Percentiles rank a stretch among this genome's conserved stretches.
Evolutionary conservation across 2,329 filamentous ascomycete genomes (phyloP).

Genomic region (Drechslerella stenobrocha): DNA sequence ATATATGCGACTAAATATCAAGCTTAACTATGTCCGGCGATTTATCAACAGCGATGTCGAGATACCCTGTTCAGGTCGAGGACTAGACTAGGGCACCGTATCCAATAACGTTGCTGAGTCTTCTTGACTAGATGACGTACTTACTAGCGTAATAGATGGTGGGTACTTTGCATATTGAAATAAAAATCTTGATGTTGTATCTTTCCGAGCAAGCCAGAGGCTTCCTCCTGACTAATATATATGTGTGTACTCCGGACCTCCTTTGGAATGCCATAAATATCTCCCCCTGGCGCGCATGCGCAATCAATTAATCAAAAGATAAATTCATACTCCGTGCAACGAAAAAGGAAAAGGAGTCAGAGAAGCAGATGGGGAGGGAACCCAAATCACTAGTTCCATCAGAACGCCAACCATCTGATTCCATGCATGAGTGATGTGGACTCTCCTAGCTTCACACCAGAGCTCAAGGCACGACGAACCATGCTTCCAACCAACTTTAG

Average conservation of each 20-base stretch:
- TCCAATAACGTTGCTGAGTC: constrained; percentile 33
- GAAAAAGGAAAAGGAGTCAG: background rate
- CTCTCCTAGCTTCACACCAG: constrained; percentile 33
- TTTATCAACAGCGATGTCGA: constrained; percentile 38
- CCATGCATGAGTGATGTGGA: constrained; percentile 47
- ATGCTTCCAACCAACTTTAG: constrained; percentile 39
- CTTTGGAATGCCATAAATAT: too few relatives aligned
- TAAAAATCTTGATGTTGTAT: constrained; percentile 46
- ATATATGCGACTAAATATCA: constrained; percentile 46
- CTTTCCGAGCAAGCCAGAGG: constrained; percentile 37
- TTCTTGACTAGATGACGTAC: constrained; percentile 43
- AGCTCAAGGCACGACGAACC: constrained; percentile 47
- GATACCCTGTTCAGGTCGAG: constrained; percentile 28
- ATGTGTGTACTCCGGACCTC: background rate
- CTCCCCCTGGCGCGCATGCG: too few relatives aligned
- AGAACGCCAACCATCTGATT: constrained; percentile 46
- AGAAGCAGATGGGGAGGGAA: background rate
- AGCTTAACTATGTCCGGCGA: constrained; percentile 48
- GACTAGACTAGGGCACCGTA: constrained; percentile 37
- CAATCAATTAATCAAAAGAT: constrained; percentile 19
- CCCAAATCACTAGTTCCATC: constrained; percentile 26
- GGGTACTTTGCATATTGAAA: constrained; percentile 25
- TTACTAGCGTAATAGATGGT: constrained; percentile 38
- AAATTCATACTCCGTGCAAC: background rate
- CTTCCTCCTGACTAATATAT: constrained; percentile 35